Percentiles rank a stretch among this genome's conserved stretches.
phyloP scores from a whole-genome alignment of 345 rosid species.

The Ailanthus altissimus region DNA sequence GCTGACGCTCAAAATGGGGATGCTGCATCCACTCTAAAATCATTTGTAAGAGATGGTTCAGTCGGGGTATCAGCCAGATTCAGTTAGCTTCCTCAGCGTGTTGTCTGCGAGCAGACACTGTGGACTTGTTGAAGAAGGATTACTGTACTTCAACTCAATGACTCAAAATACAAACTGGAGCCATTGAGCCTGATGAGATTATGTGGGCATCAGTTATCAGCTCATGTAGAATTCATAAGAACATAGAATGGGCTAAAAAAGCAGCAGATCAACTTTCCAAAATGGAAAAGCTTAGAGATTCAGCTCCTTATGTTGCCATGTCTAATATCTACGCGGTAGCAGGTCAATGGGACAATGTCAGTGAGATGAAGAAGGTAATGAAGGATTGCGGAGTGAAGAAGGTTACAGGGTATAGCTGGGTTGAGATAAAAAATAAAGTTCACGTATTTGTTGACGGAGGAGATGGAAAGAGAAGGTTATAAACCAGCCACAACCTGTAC shows the following conservation, averaged over 20 bases:
- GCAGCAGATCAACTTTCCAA: conserved; percentile 66
- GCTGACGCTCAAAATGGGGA: conserved; percentile 84
- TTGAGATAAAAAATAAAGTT: conserved; percentile 60
- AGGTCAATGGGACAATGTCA: conserved; percentile 71
- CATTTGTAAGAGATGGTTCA: conserved; percentile 62
- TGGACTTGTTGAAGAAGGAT: conserved; percentile 76
- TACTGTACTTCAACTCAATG: conserved; percentile 60
- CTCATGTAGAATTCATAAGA: conserved; percentile 86
- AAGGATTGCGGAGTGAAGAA: conserved; percentile 74
- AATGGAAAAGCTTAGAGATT: conserved; percentile 79
- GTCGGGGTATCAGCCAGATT: conserved; percentile 69
- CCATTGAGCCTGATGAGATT: conserved; percentile 78
- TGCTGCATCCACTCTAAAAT: conserved; percentile 54
- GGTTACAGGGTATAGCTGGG: conserved; percentile 81
- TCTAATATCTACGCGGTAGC: conserved; percentile 77
- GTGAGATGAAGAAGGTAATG: conserved; percentile 75
- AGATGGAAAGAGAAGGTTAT: conserved; percentile 74
- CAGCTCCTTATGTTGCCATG: conserved; percentile 78
- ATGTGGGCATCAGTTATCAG: conserved; percentile 87
- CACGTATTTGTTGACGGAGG: conserved; percentile 57
- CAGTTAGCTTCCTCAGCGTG: conserved; percentile 66
- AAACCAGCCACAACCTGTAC: conserved; percentile 71
- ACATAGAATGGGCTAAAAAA: conserved; percentile 61
- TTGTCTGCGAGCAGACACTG: conserved; percentile 85
- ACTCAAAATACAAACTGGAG: conserved; percentile 45